These are phyloP conservation scores for Pyrus hybrid DNA, from an alignment of 331 rosid species.

Conservation along the genomic window DNA sequence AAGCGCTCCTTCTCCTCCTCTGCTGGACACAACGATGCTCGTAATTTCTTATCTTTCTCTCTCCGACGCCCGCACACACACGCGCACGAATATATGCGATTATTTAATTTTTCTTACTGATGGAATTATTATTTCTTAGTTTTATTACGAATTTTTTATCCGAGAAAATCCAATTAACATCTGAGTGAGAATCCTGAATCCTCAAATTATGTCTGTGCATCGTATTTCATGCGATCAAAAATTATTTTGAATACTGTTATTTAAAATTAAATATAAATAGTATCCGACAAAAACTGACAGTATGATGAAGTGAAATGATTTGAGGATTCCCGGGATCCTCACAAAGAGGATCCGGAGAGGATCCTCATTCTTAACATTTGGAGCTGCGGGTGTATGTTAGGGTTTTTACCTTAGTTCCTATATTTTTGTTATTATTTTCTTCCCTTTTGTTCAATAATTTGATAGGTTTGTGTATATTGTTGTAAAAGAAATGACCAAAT, in stretches of 20 bases:
- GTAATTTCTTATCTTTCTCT: slow-evolving; percentile 31
- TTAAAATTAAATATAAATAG: too few species aligned
- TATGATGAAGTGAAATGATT: too few species aligned
- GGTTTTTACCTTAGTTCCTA: not conserved
- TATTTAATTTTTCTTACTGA: not conserved
- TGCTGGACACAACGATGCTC: slow-evolving; percentile 65
- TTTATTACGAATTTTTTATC: not conserved
- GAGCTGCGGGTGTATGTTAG: not conserved
- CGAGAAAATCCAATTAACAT: not conserved
- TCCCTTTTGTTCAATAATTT: not conserved
- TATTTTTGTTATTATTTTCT: not conserved
- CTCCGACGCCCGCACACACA: not conserved
- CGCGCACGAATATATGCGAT: not conserved
- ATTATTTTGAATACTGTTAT: too few species aligned
- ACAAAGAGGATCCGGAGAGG: too few species aligned
- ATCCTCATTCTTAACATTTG: not conserved
- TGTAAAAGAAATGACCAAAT: not conserved
- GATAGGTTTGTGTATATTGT: not conserved
- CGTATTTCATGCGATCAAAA: too few species aligned
- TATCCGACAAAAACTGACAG: too few species aligned
- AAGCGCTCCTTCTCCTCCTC: slow-evolving; percentile 66
- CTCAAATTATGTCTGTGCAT: too few species aligned
- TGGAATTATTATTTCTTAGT: not conserved
- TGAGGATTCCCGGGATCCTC: too few species aligned
- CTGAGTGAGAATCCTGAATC: too few species aligned